Evolutionary conservation across 2,329 filamentous ascomycete genomes (phyloP).

Genomic region (Ascochyta koolunga): DNA sequence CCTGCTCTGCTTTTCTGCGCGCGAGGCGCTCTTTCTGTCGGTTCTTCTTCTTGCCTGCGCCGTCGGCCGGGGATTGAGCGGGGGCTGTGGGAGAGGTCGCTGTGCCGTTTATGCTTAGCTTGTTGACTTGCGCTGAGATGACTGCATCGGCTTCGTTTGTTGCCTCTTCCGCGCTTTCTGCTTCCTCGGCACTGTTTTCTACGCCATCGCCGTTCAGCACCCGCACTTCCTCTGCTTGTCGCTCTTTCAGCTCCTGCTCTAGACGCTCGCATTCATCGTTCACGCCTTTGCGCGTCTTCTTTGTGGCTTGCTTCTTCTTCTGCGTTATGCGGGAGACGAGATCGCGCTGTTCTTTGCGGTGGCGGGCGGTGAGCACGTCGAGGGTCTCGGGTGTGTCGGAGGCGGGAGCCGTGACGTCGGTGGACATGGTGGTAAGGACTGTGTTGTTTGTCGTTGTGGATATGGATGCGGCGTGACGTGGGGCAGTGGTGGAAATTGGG

Average conservation of each 20-base stretch:
- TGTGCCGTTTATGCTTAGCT: slow-evolving; percentile 12
- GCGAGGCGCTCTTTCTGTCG: slow-evolving; percentile 90
- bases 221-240: slow-evolving; percentile 59
- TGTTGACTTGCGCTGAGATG: not conserved
- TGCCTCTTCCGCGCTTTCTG: slow-evolving; percentile 12
- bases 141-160: not conserved
- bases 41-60: slow-evolving; percentile 69
- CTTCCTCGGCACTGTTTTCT: slow-evolving; percentile 23
- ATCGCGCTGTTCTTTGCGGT: slow-evolving; percentile 88
- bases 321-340: slow-evolving; percentile 84
- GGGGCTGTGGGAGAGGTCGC: not conserved
- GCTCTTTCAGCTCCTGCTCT: slow-evolving; percentile 62
- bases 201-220: slow-evolving; percentile 42
- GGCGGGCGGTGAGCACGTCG: slow-evolving; percentile 78
- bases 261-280: slow-evolving; percentile 68
- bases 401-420: slow-evolving; percentile 16
- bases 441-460: not conserved
- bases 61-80: slow-evolving; percentile 5
- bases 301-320: slow-evolving; percentile 96
- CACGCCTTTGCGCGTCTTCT: slow-evolving; percentile 68
- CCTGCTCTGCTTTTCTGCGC: slow-evolving; percentile 83
- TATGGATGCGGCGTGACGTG: not conserved
- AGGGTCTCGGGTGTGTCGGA: slow-evolving; percentile 51
- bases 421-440: slow-evolving; percentile 13
- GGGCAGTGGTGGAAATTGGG: not conserved